Evolutionary conservation across 2,329 filamentous ascomycete species (phyloP).

Genomic region (Diatrype stigma): DNA sequence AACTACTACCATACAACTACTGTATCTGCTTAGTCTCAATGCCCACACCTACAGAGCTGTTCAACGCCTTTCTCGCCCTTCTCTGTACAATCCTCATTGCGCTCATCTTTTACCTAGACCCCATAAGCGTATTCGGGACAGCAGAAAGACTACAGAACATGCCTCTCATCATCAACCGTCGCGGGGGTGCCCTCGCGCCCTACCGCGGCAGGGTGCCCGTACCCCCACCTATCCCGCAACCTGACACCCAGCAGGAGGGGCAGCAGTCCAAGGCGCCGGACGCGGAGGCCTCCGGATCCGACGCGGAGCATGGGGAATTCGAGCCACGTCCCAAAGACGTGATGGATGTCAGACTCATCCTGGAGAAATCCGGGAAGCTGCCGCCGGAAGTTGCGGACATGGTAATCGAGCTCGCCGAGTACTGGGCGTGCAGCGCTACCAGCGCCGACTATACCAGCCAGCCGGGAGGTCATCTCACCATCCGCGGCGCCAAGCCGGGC

Average conservation of each 20-base stretch:
- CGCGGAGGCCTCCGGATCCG: constrained; percentile 1
- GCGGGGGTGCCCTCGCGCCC: constrained; percentile 13
- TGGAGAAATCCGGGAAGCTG: constrained; percentile 39
- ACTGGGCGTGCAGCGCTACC: constrained; percentile 51
- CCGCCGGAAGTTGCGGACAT: constrained; percentile 53
- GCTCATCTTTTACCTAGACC: background rate
- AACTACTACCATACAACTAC: no score
- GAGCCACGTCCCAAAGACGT: constrained; percentile 39
- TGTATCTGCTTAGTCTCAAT: no score
- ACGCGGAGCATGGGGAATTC: constrained; percentile 8
- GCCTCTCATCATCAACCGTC: constrained; percentile 17
- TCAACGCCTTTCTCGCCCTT: background rate
- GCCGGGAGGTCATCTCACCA: constrained; percentile 2
- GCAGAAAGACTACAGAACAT: background rate
- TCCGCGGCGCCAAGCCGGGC: constrained; percentile 11
- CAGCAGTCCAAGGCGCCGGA: background rate
- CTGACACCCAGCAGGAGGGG: background rate
- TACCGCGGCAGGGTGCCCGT: background rate
- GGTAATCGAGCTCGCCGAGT: constrained; percentile 57
- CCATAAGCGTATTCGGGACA: background rate
- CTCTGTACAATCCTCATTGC: background rate
- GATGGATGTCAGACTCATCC: constrained; percentile 41
- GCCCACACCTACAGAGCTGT: background rate
- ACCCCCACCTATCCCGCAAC: background rate
- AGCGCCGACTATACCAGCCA: constrained; percentile 24